Base-by-base conservation (phyloP, 2,329 filamentous ascomycete genomes). In the Clathrospora elynae region DNA sequence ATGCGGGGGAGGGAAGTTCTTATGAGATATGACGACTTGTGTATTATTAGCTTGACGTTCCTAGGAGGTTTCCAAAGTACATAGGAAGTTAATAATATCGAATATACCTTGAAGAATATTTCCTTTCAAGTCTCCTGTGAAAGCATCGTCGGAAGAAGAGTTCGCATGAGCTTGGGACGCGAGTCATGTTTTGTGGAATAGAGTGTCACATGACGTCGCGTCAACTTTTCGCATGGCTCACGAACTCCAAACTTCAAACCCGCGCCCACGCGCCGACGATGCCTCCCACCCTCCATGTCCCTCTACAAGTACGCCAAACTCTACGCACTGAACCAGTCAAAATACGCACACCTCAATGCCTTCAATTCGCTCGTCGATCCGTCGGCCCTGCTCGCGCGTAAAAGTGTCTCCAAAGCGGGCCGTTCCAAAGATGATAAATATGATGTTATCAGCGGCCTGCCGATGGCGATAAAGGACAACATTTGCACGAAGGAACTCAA, bases 391-490 rank as follows among this genome's bases (percentile, higher is more conserved):
- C 41, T 67, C 26, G 37, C 55, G 6, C 53, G 52, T 16, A 58
- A 57, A 30, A 26, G 51, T 31, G 38, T 46, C 23, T 52, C 61
- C 13, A 51, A 62, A 14, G 13, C 37, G n/a, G 35, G 16, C 18
- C n/a, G 29, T 19, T 7, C 19, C 16, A 6, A 31, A 8, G 18
- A 35, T 37, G 33, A 24, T 9, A 26, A 47, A n/a, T n/a, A n/a
- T n/a, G n/a, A n/a, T n/a, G n/a, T n/a, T n/a, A n/a, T n/a, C n/a
- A n/a, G n/a, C 20, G 71, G 71, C 41, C 68, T 59, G 32, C 60
- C 71, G 6, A 67, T 78, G 30, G 74, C 72, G 6, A 52, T 78
- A 41, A 79, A 79, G 55, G 76, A 78, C 62, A 79, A 79, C 54
- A 79, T 79, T 32, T 73, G 73, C 58, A 76, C 75, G 5, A 60